Base-by-base conservation (phyloP, 352 stramenopile species). In the Blastocystis hominis region DNA sequence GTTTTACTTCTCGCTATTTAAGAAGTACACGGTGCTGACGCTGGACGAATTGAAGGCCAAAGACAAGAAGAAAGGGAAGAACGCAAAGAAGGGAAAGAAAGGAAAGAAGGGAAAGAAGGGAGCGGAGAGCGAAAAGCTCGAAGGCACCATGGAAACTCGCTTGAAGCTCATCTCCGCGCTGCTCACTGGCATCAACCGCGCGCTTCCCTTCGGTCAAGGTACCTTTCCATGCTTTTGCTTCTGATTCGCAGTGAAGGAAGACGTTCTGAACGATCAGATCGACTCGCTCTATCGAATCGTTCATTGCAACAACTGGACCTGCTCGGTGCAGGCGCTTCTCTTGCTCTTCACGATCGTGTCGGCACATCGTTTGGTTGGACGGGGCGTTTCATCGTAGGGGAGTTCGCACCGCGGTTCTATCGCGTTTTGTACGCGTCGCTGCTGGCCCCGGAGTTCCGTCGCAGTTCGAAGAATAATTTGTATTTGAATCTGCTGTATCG, bases 1-100 rank as follows among this genome's bases (percentile, higher is more conserved):
- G 0, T 92, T 95, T 9, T 95, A 94, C 90, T 95, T 95, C 89
- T 92, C 91, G 0, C 75, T 95, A 2, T 95, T 95, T 88, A 94
- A 84, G 91, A 94, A 86, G 91, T 95, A 55, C 91, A 93, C 55
- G 89, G 86, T 30, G 89, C 90, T 61, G 90, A 91, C 5, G 88
- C 47, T 75, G 10, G 44, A 86, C 34, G 50, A 20, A 5, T 66
- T 50, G 17, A 89, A 91, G 44, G 15, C 20, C 17, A 64, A 86
- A 54, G 9, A 24, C 2, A 72, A 42, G 56, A 62, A 70, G 34
- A 90, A 90, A 44, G 38, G 84, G 0, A 72, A 78, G 1, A 84
- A 40, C 4, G 68, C 72, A 0, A 75, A 46, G 15, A 90, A 91
- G 64, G 1, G 4, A 24, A 84, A 84, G 75, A 72, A 72, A 13